Base-by-base conservation (phyloP, 2,329 filamentous ascomycete species). In the Botryotinia convoluta region DNA sequence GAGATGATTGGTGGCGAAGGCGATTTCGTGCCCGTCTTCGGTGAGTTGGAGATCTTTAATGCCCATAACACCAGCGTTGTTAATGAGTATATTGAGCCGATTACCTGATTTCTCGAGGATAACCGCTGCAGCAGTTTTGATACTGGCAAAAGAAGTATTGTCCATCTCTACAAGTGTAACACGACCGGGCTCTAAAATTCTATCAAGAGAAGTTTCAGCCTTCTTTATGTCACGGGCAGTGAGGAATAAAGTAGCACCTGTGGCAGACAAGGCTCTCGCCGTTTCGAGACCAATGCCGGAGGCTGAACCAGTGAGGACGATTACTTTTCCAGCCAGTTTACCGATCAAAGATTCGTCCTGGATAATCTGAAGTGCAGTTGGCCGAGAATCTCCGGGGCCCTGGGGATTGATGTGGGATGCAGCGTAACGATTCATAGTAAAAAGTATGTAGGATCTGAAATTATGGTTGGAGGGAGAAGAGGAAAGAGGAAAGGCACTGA, bases 1-100 rank as follows among this genome's bases (percentile, higher is more conserved):
- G 4, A 89, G 81, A 76, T 88, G 84, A 77, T 88, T 88, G 20
- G 82, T 84, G 68, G 83, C 86, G 73, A 88, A 84, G 73, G 88
- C 85, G 0, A 79, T 78, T 75, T 89, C 86, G 76, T 83, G 84
- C 48, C 84, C 85, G 74, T 87, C 85, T 32, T 75, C 75, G 3
- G 84, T 87, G 18, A 63, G 26, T 18, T 82, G 74, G 26, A 83
- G 80, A 64, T 75, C 68, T 29, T 45, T n/a, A 44, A 74, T n/a
- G 29, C 37, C 74, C 73, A 74, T 71, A 39, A 63, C 26, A 20
- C 37, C 60, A 18, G 60, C 60, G 60, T 63, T 63, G 16, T 63
- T 63, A 7, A 61, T 29, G 4, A 63, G 60, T 39, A 63, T 29
- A 39, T 42, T 63, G 60, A 63, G 26, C 26, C 16, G 80, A 81